phyloP scores from a whole-genome alignment of 352 stramenopile species.

The Globisporangium radiosum region DNA sequence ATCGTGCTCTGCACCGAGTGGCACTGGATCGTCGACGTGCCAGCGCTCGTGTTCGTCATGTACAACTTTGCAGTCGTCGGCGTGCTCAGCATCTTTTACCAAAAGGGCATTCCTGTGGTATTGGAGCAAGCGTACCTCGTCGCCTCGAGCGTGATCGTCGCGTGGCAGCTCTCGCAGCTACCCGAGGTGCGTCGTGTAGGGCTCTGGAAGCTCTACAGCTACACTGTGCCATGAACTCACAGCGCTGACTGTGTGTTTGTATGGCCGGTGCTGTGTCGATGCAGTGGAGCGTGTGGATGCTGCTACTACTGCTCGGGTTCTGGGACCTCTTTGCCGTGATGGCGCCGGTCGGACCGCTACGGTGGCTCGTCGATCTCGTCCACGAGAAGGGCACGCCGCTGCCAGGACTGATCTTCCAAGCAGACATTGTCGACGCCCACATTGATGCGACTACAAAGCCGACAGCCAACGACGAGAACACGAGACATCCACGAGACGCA shows the following conservation, averaged over 20 bases:
- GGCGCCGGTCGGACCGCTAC: constrained; percentile 92
- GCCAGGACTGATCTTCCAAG: constrained; percentile 93
- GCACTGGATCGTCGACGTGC: constrained; percentile 42
- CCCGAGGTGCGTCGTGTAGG: constrained; percentile 75
- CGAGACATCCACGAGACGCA: not conserved
- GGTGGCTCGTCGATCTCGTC: constrained; percentile 90
- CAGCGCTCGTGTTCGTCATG: constrained; percentile 66
- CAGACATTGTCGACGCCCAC: constrained; percentile 54
- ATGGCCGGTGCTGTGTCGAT: not conserved
- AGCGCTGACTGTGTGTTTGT: not conserved
- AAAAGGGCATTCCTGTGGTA: constrained; percentile 63
- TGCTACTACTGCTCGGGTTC: constrained; percentile 91
- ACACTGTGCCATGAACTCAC: not conserved
- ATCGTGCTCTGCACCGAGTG: constrained; percentile 45
- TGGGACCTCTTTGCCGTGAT: constrained; percentile 98
- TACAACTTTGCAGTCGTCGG: constrained; percentile 87
- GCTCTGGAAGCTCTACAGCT: not conserved
- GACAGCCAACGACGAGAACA: not conserved
- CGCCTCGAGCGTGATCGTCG: constrained; percentile 91
- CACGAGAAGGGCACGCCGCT: constrained; percentile 84
- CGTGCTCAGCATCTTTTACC: constrained; percentile 84
- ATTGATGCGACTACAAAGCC: not conserved
- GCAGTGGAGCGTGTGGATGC: constrained; percentile 81
- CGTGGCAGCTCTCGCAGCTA: constrained; percentile 95
- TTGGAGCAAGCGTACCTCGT: constrained; percentile 91